Evolutionary conservation across 208 protist species (phyloP).

Genomic region (Leishmania tropica): DNA sequence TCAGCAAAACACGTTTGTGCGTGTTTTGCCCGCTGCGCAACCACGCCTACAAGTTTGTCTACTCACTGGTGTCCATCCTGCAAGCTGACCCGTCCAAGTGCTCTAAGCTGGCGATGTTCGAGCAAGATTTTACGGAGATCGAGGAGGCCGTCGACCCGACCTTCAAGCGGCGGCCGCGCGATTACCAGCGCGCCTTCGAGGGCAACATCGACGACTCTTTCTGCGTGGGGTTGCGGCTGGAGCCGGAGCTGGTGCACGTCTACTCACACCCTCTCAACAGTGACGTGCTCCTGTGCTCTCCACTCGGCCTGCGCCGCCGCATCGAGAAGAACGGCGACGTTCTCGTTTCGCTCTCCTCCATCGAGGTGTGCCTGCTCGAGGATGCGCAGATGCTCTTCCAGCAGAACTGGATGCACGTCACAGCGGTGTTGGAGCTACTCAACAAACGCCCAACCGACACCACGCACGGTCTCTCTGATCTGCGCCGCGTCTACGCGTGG

Average conservation of each 20-base stretch:
- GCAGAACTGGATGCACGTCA: conserved; percentile 97
- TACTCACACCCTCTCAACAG: conserved; percentile 92
- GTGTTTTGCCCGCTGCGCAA: conserved; percentile 95
- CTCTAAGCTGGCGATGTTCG: conserved; percentile 77
- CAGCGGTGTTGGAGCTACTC: conserved; percentile 63
- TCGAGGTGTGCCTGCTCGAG: conserved; percentile 95
- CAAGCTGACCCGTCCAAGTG: conserved; percentile 65
- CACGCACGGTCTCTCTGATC: conserved; percentile 78
- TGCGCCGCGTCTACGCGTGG: conserved; percentile 90
- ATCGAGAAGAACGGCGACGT: conserved; percentile 81
- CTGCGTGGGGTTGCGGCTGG: conserved; percentile 89
- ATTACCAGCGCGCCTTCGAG: conserved; percentile 93
- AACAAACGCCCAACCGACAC: conserved; percentile 89
- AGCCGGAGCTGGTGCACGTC: conserved; percentile 75
- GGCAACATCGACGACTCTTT: conserved; percentile 98
- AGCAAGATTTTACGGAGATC: conserved; percentile 89
- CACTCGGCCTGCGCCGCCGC: conserved; percentile 88
- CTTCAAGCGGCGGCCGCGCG: conserved; percentile 79
- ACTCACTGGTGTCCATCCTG: conserved; percentile 79
- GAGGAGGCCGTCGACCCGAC: conserved; percentile 87
- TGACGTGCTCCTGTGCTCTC: conserved; percentile 97
- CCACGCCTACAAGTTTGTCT: conserved; percentile 87
- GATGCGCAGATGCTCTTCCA: conserved; percentile 95
- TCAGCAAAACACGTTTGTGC: conserved; percentile 92
- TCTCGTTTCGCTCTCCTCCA: conserved; percentile 87